Evolutionary conservation across 352 stramenopile species (phyloP).

Genomic region (Globisporangium uncinulatum): DNA sequence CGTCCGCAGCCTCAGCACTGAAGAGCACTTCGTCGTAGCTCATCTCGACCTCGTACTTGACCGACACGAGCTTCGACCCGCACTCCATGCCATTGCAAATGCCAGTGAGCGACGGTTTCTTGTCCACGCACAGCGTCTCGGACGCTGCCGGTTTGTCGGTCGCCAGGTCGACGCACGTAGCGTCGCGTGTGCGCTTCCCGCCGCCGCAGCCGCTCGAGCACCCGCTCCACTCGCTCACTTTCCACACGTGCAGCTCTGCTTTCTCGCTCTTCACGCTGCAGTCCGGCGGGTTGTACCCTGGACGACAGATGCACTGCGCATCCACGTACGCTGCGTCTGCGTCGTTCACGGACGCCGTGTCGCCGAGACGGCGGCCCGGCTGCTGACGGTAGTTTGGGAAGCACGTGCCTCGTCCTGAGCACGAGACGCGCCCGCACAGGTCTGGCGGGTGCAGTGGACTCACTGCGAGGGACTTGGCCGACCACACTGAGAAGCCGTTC

Average conservation of each 20-base stretch:
- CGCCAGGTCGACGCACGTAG: slow-evolving; percentile 30
- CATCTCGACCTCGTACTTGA: slow-evolving; percentile 70
- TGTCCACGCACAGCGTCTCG: slow-evolving; percentile 23
- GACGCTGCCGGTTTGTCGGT: slow-evolving; percentile 18
- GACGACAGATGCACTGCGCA: slow-evolving; percentile 55
- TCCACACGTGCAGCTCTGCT: slow-evolving; percentile 37
- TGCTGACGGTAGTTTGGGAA: slow-evolving; percentile 55
- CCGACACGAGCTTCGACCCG: slow-evolving; percentile 56
- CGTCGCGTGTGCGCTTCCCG: slow-evolving; percentile 36
- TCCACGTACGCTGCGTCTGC: slow-evolving; percentile 11
- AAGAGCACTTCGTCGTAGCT: slow-evolving; percentile 74
- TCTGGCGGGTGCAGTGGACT: slow-evolving; percentile 65
- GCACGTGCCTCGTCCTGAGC: slow-evolving; percentile 58
- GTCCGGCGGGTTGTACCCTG: slow-evolving; percentile 52
- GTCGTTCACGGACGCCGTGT: not conserved
- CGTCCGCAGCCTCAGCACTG: slow-evolving; percentile 36
- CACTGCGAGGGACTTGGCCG: slow-evolving; percentile 63
- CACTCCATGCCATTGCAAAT: slow-evolving; percentile 80
- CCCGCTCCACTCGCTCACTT: slow-evolving; percentile 45
- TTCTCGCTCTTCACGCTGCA: slow-evolving; percentile 49
- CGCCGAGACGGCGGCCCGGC: not conserved
- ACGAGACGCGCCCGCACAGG: slow-evolving; percentile 54
- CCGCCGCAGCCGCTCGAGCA: slow-evolving; percentile 65
- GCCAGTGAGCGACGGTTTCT: slow-evolving; percentile 46
- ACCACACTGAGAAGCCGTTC: slow-evolving; percentile 64